phyloP scores from a whole-genome alignment of 2,329 filamentous ascomycete species.

The Cordyceps cateniannulata region DNA sequence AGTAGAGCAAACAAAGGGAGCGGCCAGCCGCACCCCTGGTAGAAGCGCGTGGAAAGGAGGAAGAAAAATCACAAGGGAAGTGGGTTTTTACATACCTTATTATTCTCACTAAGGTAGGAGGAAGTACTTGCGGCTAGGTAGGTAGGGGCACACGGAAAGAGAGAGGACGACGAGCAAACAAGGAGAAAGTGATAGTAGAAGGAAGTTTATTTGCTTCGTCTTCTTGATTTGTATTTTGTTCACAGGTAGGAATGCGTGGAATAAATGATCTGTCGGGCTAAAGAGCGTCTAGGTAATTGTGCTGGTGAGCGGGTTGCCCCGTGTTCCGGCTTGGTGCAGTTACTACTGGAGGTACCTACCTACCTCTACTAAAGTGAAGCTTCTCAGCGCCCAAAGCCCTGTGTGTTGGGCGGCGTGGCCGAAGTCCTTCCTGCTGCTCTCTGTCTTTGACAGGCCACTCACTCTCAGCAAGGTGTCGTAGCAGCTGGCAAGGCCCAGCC shows the following conservation, averaged over 20 bases:
- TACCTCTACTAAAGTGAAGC: too few relatives aligned
- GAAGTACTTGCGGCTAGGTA: too few relatives aligned
- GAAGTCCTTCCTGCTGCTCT: not conserved
- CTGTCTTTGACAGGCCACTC: not conserved
- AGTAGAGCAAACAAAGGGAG: too few relatives aligned
- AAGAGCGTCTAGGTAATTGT: not conserved
- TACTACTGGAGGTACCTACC: too few relatives aligned
- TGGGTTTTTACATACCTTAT: constrained; percentile 3
- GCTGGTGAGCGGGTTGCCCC: not conserved
- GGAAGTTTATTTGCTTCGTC: not conserved
- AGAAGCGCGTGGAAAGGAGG: not conserved
- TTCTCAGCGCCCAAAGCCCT: not conserved
- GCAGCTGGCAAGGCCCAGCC: too few relatives aligned
- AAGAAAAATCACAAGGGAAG: too few relatives aligned
- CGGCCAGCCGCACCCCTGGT: not conserved
- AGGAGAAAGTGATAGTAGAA: not conserved
- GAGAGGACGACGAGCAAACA: not conserved
- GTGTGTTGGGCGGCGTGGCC: not conserved
- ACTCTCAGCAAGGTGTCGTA: too few relatives aligned
- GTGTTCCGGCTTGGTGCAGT: not conserved
- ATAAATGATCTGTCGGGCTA: not conserved
- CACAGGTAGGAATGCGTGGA: too few relatives aligned
- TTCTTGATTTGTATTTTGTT: too few relatives aligned
- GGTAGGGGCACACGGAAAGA: too few relatives aligned
- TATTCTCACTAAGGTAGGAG: too few relatives aligned